Base-by-base conservation (phyloP, 2,329 filamentous ascomycete species). In the Verticillium klebahnii region DNA sequence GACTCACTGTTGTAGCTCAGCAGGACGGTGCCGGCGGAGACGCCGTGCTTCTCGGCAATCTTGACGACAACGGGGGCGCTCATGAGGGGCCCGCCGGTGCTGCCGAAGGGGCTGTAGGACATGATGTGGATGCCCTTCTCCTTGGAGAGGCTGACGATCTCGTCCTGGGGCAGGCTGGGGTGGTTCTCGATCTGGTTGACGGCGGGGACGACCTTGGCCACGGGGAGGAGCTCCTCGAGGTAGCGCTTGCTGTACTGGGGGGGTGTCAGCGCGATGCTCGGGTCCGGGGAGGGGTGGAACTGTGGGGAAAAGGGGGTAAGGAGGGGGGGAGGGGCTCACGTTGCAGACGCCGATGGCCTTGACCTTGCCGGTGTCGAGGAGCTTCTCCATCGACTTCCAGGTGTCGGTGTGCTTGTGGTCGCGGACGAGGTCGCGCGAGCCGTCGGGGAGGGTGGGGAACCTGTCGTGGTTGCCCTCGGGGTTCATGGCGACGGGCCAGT, bases 401-500 rank as follows among this genome's bases (percentile, higher is more conserved):
- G 90, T 92, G 63, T 91, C 82, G 66, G 90, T 78, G 74, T 94
- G 90, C 68, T 86, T 87, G 80, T 89, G 88, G 66, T 80, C 80
- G 69, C 76, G 82, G 71, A 89, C 81, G 60, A 95, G 85, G 73
- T 96, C 91, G 65, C 91, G 87, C 56, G 82, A 83, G 66, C 91
- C 91, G 71, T 94, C 89, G 15, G 85, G 78, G 59, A 85, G 85
- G 74, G 88, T 92, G 67, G 91, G 92, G 77, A 94, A 92, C 64
- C 84, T 82, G 68, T 89, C 87, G 72, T 90, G 80, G 78, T 90
- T 89, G 65, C 89, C 89, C 37, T 90, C 83, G 8, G 89, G 89
- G 77, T 93, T 94, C 86, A 93, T 88, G 58, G 89, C 86, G 56
- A 92, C 79, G 6, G 91, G 89, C 91, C 91, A 95, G 78, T 96